These are phyloP conservation scores for Margaritispora aquatica DNA, from an alignment of 495 filamentous ascomycete genomes.

Conservation along the genomic window DNA sequence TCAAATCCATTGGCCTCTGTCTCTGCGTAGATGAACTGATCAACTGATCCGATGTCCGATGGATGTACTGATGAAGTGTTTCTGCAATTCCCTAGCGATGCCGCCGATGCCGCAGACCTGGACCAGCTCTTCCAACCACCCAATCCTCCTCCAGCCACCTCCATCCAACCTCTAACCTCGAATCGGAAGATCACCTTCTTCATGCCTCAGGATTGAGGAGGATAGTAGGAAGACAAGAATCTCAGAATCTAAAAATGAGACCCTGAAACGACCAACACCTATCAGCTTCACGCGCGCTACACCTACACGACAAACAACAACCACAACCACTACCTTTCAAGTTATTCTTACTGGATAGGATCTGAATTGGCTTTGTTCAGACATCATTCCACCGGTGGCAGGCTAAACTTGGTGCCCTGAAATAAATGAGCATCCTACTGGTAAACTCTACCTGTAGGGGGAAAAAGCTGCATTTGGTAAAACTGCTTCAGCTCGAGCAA, in stretches of 20 bases:
- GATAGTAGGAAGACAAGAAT: no score
- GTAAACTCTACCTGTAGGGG: no score
- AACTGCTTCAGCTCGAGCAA: background rate
- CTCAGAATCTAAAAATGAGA: no score
- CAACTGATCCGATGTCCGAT: background rate
- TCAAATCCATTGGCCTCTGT: no score
- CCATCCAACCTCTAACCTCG: no score
- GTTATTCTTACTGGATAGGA: no score
- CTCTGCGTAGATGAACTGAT: background rate
- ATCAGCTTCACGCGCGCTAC: slow-evolving; percentile 19
- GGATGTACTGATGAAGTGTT: no score
- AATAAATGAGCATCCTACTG: background rate
- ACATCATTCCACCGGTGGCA: background rate
- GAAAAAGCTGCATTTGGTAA: background rate
- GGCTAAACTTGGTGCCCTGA: background rate
- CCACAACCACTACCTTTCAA: no score
- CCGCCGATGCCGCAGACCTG: background rate
- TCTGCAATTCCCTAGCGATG: background rate
- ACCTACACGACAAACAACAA: slow-evolving; percentile 11
- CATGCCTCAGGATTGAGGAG: no score
- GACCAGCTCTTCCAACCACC: no score
- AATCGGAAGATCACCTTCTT: background rate
- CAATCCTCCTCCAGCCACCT: no score
- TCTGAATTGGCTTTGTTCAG: no score
- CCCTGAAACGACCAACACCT: background rate